Evolutionary conservation across 179 eudicot genomes (phyloP).

Genomic region (Actinidia arguta): DNA sequence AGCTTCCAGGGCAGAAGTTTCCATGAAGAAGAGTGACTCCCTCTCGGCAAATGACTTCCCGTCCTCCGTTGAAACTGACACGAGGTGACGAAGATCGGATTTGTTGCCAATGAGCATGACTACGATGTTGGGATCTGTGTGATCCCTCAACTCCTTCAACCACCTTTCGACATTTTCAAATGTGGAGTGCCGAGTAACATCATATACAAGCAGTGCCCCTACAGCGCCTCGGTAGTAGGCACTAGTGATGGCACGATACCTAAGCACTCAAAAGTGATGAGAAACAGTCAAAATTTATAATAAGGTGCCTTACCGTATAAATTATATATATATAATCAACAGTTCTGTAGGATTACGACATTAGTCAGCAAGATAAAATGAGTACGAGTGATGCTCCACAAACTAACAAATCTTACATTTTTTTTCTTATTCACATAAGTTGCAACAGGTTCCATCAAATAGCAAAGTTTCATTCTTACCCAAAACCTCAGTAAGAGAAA

Average conservation of each 20-base stretch:
- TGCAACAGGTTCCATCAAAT: too few species aligned
- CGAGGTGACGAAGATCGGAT: constrained; percentile 68
- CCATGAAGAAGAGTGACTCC: constrained; percentile 67
- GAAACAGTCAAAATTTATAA: not conserved
- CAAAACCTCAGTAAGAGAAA: too few species aligned
- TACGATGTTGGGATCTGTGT: constrained; percentile 72
- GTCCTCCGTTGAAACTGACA: constrained; percentile 61
- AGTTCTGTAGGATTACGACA: not conserved
- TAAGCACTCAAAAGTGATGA: constrained; percentile 8
- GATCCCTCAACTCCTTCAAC: constrained; percentile 69
- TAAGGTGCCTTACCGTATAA: not conserved
- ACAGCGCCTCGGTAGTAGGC: constrained; percentile 78
- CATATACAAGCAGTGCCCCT: constrained; percentile 69
- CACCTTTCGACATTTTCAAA: constrained; percentile 62
- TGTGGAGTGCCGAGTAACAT: constrained; percentile 67
- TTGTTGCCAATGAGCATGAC: constrained; percentile 77
- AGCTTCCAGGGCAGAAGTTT: constrained; percentile 71
- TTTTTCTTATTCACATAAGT: too few species aligned
- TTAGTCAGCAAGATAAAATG: not conserved
- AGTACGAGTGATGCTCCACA: too few species aligned
- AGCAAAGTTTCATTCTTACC: too few species aligned
- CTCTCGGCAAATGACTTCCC: constrained; percentile 60
- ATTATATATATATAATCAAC: not conserved
- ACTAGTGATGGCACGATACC: constrained; percentile 76
- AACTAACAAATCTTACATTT: not conserved